These are phyloP conservation scores for Earliella scabrosa DNA, from an alignment of 1,284 basidiomycete genomes.

Conservation along the genomic window DNA sequence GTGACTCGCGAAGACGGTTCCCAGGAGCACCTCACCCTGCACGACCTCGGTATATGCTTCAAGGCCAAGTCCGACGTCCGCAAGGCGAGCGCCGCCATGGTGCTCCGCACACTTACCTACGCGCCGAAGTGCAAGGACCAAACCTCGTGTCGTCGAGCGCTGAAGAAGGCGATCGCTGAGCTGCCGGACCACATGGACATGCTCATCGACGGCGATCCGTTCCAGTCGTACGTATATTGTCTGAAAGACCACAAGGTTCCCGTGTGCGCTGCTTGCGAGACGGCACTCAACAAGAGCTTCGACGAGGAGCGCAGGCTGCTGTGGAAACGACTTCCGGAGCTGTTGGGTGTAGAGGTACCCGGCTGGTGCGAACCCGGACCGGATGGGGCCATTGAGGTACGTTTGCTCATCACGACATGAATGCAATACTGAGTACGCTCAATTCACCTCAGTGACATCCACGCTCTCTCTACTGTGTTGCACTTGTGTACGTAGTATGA, in stretches of 20 bases:
- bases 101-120: neutral
- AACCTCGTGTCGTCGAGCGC: neutral
- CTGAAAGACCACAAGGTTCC: neutral
- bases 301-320: neutral
- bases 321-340: conserved; percentile 3
- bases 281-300: neutral
- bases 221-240: neutral
- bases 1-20: conserved; percentile 7
- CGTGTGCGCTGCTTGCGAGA: neutral
- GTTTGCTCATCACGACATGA: too few species aligned
- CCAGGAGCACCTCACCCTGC: conserved; percentile 1
- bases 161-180: neutral
- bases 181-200: neutral
- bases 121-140: neutral
- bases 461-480: too few species aligned
- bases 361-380: neutral
- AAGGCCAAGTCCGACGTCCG: neutral
- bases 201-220: neutral
- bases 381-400: too few species aligned
- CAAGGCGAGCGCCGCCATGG: neutral
- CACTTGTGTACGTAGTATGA: too few species aligned
- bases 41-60: conserved; percentile 6
- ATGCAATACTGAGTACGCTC: too few species aligned
- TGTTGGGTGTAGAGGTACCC: neutral
- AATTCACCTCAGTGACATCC: too few species aligned